These are phyloP conservation scores for Suhomyces chickasaworum DNA, from an alignment of 1,139 yeast species.

Conservation along the genomic window DNA sequence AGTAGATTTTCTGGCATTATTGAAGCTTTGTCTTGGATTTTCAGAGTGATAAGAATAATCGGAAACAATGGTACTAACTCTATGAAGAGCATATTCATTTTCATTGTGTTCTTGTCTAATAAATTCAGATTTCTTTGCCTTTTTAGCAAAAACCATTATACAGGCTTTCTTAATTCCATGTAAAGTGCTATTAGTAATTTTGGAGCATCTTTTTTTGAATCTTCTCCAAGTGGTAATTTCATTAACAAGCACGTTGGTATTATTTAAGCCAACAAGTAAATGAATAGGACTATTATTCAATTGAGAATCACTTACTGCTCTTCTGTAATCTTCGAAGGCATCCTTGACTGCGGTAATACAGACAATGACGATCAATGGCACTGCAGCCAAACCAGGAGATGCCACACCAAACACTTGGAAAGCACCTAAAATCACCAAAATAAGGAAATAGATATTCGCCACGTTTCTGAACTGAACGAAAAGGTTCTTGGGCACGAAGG, in stretches of 20 bases:
- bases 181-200: constrained; percentile 20
- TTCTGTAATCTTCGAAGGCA: constrained; percentile 89
- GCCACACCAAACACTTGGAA: constrained; percentile 91
- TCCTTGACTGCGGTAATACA: constrained; percentile 86
- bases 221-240: constrained; percentile 64
- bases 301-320: constrained; percentile 78
- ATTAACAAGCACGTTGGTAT: constrained; percentile 77
- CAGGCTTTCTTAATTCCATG: constrained; percentile 26
- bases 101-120: constrained; percentile 30
- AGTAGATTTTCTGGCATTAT: constrained; percentile 8
- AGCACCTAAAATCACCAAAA: constrained; percentile 80
- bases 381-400: constrained; percentile 86
- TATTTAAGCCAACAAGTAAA: constrained; percentile 66
- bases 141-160: constrained; percentile 34
- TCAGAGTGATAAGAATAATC: constrained; percentile 29
- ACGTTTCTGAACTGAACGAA: constrained; percentile 79
- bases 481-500: constrained; percentile 86
- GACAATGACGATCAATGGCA: constrained; percentile 92
- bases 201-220: constrained; percentile 53
- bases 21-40: constrained; percentile 9
- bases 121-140: constrained; percentile 29
- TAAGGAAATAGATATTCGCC: constrained; percentile 85
- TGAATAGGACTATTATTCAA: constrained; percentile 87
- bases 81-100: constrained; percentile 34
- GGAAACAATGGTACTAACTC: constrained; percentile 45